Conservation (phyloP, 202 grass and related monocot genomes). For the Eragrostis tef region DNA sequence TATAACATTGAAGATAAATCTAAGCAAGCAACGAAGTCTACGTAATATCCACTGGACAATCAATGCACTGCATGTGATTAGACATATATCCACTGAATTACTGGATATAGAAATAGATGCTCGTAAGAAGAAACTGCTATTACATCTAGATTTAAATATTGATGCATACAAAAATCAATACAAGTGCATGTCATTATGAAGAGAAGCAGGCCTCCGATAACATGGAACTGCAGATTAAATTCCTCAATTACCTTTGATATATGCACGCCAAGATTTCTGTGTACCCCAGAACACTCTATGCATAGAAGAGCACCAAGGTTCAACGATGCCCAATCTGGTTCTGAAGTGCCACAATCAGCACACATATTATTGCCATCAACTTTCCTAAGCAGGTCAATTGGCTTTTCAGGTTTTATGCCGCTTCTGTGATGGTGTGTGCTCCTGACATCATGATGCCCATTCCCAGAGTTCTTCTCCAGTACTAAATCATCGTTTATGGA, state of each 20-base stretch:
- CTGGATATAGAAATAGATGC: too few species aligned
- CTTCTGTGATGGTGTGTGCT: constrained; percentile 59
- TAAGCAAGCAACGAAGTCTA: constrained; percentile 16
- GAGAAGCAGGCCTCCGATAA: constrained; percentile 6
- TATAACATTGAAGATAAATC: constrained; percentile 19
- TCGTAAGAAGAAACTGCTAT: too few species aligned
- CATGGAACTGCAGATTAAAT: constrained; percentile 20
- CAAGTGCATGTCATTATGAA: constrained; percentile 12
- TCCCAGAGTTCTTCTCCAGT: constrained; percentile 59
- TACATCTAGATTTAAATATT: constrained; percentile 11
- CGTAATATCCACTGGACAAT: background rate
- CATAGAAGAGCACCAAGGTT: constrained; percentile 95
- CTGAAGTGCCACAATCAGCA: constrained; percentile 82
- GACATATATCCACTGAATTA: too few species aligned
- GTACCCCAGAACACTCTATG: constrained; percentile 98
- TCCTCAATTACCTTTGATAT: constrained; percentile 85
- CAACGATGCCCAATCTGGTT: constrained; percentile 95
- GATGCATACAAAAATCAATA: constrained; percentile 35
- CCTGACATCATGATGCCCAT: constrained; percentile 63
- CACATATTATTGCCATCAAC: constrained; percentile 80
- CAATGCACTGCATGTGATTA: too few species aligned
- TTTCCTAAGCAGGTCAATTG: constrained; percentile 79
- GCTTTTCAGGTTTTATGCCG: constrained; percentile 64
- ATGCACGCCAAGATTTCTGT: constrained; percentile 97
- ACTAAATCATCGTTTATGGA: constrained; percentile 50